These are phyloP conservation scores for Escallonia herrerae DNA, from an alignment of 129 eudicot genomes.

Conservation along the genomic window DNA sequence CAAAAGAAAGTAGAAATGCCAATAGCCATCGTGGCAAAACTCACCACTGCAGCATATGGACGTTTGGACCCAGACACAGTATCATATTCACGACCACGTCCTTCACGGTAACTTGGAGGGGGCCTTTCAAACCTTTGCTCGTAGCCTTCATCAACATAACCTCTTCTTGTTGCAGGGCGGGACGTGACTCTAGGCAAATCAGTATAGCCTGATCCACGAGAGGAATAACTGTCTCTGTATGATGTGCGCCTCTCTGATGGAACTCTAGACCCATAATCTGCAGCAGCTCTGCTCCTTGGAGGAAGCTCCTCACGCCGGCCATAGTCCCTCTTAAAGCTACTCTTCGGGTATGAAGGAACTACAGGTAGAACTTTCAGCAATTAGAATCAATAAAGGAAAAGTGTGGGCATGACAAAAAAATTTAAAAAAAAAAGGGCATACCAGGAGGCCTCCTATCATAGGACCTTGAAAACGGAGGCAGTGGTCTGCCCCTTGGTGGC, in stretches of 20 bases:
- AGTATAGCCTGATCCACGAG: slow-evolving; percentile 69
- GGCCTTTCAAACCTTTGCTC: slow-evolving; percentile 82
- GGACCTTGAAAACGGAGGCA: slow-evolving; percentile 64
- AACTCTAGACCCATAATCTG: slow-evolving; percentile 57
- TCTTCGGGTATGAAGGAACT: slow-evolving; percentile 73
- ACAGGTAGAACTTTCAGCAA: slow-evolving; percentile 6
- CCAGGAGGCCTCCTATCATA: slow-evolving; percentile 92
- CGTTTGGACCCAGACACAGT: slow-evolving; percentile 86
- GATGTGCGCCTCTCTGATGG: slow-evolving; percentile 62
- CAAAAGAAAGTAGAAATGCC: neutral
- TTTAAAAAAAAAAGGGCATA: slow-evolving; percentile 26
- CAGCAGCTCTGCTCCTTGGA: slow-evolving; percentile 62
- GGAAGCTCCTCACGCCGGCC: slow-evolving; percentile 70
- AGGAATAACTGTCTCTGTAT: slow-evolving; percentile 67
- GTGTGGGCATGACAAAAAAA: neutral
- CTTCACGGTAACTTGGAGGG: slow-evolving; percentile 77
- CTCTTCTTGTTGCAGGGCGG: slow-evolving; percentile 56
- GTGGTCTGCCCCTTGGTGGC: slow-evolving; percentile 75
- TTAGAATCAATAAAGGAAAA: neutral
- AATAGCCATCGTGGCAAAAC: neutral
- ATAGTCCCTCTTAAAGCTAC: slow-evolving; percentile 65
- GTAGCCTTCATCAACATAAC: slow-evolving; percentile 69
- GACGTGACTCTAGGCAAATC: slow-evolving; percentile 53
- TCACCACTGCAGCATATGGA: slow-evolving; percentile 73
- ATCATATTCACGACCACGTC: slow-evolving; percentile 73